Conservation (phyloP, 2,329 filamentous ascomycete species). For the Hypomyces perniciosus region DNA sequence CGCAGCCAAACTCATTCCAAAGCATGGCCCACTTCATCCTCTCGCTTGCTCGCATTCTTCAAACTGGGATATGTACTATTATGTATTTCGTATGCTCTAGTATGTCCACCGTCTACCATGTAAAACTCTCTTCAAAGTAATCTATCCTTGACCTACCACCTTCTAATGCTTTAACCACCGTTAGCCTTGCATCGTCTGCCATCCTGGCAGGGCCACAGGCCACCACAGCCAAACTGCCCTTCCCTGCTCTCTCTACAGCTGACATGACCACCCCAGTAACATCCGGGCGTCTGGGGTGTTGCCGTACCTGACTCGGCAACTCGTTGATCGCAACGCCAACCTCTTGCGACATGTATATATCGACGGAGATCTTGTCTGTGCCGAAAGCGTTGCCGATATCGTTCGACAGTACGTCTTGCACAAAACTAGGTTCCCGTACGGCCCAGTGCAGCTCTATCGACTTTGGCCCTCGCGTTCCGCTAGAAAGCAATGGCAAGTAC, state of each 20-base stretch:
- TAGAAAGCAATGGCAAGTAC: slow-evolving; percentile 28
- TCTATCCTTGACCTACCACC: slow-evolving; percentile 25
- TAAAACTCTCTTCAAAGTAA: slow-evolving; percentile 40
- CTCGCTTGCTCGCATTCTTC: too few species aligned
- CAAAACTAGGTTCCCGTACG: slow-evolving; percentile 35
- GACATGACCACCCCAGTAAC: slow-evolving; percentile 26
- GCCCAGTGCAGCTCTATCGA: slow-evolving; percentile 37
- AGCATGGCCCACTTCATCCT: too few species aligned
- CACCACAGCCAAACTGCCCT: slow-evolving; percentile 33
- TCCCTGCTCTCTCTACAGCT: slow-evolving; percentile 16
- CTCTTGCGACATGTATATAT: slow-evolving; percentile 28
- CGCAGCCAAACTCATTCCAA: too few species aligned
- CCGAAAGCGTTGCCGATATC: slow-evolving; percentile 28
- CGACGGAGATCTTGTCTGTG: slow-evolving; percentile 26
- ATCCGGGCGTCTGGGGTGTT: slow-evolving; percentile 27
- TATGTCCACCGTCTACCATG: slow-evolving; percentile 26
- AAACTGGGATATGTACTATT: too few species aligned
- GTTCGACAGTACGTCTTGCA: slow-evolving; percentile 26
- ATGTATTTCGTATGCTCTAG: too few species aligned
- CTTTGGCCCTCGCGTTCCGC: slow-evolving; percentile 10
- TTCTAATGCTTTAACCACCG: slow-evolving; percentile 27
- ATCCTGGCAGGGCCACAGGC: slow-evolving; percentile 40
- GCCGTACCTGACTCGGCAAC: slow-evolving; percentile 13
- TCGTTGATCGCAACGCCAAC: slow-evolving; percentile 11
- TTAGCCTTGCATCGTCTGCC: slow-evolving; percentile 37